Conservation (phyloP, 192 early-diverging fungal species). For the Podila epicladia region DNA sequence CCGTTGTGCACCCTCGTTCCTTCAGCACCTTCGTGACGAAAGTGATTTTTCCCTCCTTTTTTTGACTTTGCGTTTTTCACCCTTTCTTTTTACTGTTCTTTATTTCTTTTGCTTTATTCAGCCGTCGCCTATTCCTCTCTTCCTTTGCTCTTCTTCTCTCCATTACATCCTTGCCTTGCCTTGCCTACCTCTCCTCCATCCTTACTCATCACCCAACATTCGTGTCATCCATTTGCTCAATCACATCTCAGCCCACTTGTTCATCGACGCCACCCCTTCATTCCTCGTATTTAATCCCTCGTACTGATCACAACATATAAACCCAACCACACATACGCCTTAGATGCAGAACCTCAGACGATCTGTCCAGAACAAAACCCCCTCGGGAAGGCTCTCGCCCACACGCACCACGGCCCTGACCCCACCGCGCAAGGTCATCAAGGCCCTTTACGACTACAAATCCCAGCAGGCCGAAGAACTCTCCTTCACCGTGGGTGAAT, state of each 20-base stretch:
- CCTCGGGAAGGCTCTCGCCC: slow-evolving; percentile 27
- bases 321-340: not conserved
- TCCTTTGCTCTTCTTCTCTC: slow-evolving; percentile 2
- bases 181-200: not conserved
- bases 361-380: slow-evolving; percentile 28
- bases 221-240: not conserved
- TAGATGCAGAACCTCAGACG: slow-evolving; percentile 32
- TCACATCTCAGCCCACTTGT: not conserved
- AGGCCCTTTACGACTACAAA: slow-evolving; percentile 73
- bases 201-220: no score
- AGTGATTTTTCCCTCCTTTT: slow-evolving; percentile 16
- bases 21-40: slow-evolving; percentile 7
- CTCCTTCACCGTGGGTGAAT: slow-evolving; percentile 76
- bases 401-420: slow-evolving; percentile 13
- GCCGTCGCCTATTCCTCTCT: not conserved
- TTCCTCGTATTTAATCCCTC: not conserved
- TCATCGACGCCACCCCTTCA: not conserved
- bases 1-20: not conserved
- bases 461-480: slow-evolving; percentile 66
- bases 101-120: slow-evolving; percentile 1
- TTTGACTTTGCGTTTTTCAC: slow-evolving; percentile 9
- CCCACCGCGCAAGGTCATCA: slow-evolving; percentile 76
- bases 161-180: no score
- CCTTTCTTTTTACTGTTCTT: not conserved
- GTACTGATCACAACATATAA: not conserved